Evolutionary conservation across 2,329 filamentous ascomycete genomes (phyloP).

Genomic region (Hymenoscyphus occultus): DNA sequence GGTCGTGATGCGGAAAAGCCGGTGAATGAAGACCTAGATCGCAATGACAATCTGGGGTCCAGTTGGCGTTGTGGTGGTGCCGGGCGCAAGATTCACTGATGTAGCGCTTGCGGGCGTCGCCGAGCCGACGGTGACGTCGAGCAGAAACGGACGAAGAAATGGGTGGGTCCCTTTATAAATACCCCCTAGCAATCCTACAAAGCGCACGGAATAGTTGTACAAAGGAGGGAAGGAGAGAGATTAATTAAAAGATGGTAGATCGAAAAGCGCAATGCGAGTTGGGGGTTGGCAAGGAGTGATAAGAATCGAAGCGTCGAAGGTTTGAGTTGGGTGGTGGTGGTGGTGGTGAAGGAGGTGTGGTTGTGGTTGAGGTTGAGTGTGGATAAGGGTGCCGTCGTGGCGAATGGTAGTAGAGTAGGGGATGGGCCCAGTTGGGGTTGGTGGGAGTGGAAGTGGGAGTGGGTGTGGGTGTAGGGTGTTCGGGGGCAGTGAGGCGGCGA

Average conservation of each 20-base stretch:
- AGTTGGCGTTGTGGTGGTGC: slow-evolving; percentile 11
- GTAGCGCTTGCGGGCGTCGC: slow-evolving; percentile 4
- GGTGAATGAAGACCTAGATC: slow-evolving; percentile 14
- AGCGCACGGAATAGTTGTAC: slow-evolving; percentile 17
- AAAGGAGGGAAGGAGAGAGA: slow-evolving; percentile 25
- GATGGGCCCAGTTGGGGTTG: too few relatives aligned
- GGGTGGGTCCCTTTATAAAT: slow-evolving; percentile 10
- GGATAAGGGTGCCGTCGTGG: neutral
- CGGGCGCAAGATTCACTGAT: slow-evolving; percentile 12
- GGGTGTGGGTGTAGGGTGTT: too few relatives aligned
- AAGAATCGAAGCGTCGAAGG: slow-evolving; percentile 33
- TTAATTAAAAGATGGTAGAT: slow-evolving; percentile 25
- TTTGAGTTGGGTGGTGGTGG: slow-evolving; percentile 23
- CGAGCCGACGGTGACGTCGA: slow-evolving; percentile 15
- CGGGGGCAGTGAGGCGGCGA: neutral
- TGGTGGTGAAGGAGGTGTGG: slow-evolving; percentile 16
- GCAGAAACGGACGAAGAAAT: slow-evolving; percentile 3
- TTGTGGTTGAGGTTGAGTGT: slow-evolving; percentile 5
- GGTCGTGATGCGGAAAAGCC: slow-evolving; percentile 8
- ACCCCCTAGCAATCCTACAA: slow-evolving; percentile 9
- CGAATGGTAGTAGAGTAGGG: neutral
- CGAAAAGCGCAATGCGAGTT: slow-evolving; percentile 13
- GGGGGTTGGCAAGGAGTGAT: slow-evolving; percentile 15
- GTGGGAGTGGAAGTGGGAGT: too few relatives aligned
- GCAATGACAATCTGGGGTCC: neutral